Percentiles rank a stretch among this genome's conserved stretches.
Evolutionary conservation across 2,329 filamentous ascomycete genomes (phyloP).

Genomic region (Aspergillus sp.): DNA sequence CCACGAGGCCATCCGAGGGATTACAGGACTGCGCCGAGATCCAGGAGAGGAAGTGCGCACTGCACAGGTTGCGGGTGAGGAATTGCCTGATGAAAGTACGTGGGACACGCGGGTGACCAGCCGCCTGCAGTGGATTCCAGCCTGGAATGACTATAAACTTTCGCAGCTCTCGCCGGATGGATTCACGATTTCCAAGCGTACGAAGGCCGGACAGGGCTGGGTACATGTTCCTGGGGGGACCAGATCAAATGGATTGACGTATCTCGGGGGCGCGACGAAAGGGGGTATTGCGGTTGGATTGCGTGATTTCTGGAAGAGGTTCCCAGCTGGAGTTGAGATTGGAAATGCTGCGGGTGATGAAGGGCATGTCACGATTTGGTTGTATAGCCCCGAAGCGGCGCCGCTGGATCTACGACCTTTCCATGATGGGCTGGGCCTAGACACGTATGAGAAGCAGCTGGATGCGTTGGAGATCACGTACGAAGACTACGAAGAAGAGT

Average conservation of each 20-base stretch:
- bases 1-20: slow-evolving; percentile 58
- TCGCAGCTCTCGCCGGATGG: slow-evolving; percentile 60
- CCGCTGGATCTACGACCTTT: slow-evolving; percentile 59
- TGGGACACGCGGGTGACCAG: slow-evolving; percentile 48
- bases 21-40: slow-evolving; percentile 58
- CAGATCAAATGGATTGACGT: slow-evolving; percentile 57
- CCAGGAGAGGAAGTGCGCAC: slow-evolving; percentile 48
- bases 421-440: slow-evolving; percentile 57
- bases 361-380: slow-evolving; percentile 59
- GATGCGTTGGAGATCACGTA: slow-evolving; percentile 64
- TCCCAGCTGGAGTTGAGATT: slow-evolving; percentile 60
- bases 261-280: slow-evolving; percentile 56
- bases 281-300: slow-evolving; percentile 62
- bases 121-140: slow-evolving; percentile 57
- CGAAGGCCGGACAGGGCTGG: slow-evolving; percentile 38
- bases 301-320: slow-evolving; percentile 64
- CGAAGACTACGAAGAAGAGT: slow-evolving; percentile 59
- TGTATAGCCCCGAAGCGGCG: slow-evolving; percentile 58
- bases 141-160: slow-evolving; percentile 60
- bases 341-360: slow-evolving; percentile 50
- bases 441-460: slow-evolving; percentile 58
- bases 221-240: slow-evolving; percentile 53
- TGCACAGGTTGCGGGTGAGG: slow-evolving; percentile 41
- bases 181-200: slow-evolving; percentile 61
- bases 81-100: neutral